Evolutionary conservation across 1,139 yeast species (phyloP).

Genomic region (Kodamaea plutei): DNA sequence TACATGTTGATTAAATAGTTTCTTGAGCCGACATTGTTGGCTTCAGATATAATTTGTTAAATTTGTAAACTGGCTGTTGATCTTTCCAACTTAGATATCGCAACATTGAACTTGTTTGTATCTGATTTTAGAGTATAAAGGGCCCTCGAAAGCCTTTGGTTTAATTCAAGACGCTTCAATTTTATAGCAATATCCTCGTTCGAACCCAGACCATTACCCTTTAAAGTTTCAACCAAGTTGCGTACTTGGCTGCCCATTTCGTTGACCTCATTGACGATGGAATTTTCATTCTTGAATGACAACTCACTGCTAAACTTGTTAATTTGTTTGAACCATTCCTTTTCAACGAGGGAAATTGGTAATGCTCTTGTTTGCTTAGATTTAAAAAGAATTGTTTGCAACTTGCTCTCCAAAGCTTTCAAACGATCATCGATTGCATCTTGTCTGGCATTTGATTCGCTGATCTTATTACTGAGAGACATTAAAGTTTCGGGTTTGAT

Average conservation of each 20-base stretch:
- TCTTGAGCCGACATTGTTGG: no score
- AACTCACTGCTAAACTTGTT: conserved; percentile 20
- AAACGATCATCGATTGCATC: conserved; percentile 19
- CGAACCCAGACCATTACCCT: background rate
- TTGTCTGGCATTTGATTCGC: conserved; percentile 25
- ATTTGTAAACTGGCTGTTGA: no score
- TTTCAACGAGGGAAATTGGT: conserved; percentile 36
- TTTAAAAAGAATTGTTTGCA: conserved; percentile 21
- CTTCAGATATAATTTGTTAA: no score
- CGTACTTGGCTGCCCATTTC: conserved; percentile 2
- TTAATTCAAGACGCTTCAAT: conserved; percentile 17
- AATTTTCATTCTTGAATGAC: conserved; percentile 6
- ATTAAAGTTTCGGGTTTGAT: conserved; percentile 1
- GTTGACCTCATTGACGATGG: conserved; percentile 7
- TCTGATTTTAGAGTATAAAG: conserved; percentile 20
- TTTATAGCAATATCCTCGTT: background rate
- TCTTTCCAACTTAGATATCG: conserved; percentile 15
- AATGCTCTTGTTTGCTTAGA: conserved; percentile 18
- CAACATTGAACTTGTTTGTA: conserved; percentile 12
- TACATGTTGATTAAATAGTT: no score
- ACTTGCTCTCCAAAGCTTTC: conserved; percentile 18
- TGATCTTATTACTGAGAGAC: no score
- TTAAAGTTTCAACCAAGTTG: conserved; percentile 1
- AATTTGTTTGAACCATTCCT: conserved; percentile 36
- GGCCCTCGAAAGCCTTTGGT: conserved; percentile 16